Percentiles rank a stretch among this genome's conserved stretches.
Conservation (phyloP, 2,329 filamentous ascomycete genomes). For the Monilinia fructicola region DNA sequence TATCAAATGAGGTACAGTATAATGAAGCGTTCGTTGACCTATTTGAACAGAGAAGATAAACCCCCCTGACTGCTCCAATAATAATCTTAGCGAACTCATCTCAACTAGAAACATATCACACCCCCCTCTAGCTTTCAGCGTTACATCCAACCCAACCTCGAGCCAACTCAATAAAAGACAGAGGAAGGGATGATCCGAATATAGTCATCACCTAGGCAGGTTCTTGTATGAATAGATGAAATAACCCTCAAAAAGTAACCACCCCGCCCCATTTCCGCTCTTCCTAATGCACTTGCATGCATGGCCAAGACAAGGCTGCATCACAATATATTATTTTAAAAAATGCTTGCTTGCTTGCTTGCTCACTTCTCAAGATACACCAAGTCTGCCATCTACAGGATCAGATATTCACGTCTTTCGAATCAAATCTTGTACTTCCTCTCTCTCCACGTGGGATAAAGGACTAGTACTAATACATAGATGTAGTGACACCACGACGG, state of each 20-base stretch:
- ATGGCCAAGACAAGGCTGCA: slow-evolving; percentile 10
- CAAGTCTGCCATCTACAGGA: neutral
- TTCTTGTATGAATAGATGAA: too few species aligned
- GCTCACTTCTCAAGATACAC: slow-evolving; percentile 4
- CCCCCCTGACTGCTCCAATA: neutral
- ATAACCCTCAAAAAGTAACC: too few species aligned
- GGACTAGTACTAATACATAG: too few species aligned
- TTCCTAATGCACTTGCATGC: slow-evolving; percentile 6
- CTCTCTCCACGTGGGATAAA: neutral
- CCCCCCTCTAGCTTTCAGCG: neutral
- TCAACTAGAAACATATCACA: too few species aligned
- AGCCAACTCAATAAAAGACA: neutral
- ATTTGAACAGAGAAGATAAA: neutral
- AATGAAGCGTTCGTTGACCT: neutral
- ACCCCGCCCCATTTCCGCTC: neutral
- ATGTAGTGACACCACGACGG: neutral
- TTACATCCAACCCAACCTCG: slow-evolving; percentile 5
- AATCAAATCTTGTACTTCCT: slow-evolving; percentile 4
- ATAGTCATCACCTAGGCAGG: neutral
- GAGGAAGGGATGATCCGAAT: neutral
- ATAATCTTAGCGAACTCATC: neutral
- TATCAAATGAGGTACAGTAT: too few species aligned
- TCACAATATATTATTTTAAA: neutral
- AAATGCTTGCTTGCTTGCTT: neutral
- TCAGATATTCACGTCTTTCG: neutral